Evolutionary conservation across 352 stramenopile genomes (phyloP).

Genomic region (Globisporangium megalacanthum): DNA sequence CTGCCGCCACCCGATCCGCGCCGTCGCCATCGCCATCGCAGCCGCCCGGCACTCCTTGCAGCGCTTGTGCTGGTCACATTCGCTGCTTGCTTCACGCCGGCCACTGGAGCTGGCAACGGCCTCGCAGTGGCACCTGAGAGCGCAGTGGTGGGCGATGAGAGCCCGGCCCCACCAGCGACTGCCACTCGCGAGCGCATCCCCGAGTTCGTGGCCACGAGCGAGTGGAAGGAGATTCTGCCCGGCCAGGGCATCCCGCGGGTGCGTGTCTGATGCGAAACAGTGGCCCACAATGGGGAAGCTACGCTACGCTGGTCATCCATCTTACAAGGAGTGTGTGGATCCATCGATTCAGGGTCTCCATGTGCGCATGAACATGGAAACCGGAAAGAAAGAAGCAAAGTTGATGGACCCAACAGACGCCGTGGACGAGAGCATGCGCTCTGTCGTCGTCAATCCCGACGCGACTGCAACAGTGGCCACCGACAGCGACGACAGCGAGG

Average conservation of each 20-base stretch:
- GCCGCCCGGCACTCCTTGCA: slow-evolving; percentile 1
- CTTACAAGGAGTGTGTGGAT: not conserved
- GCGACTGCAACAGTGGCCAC: slow-evolving; percentile 52
- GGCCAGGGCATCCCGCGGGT: slow-evolving; percentile 59
- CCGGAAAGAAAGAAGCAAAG: slow-evolving; percentile 81
- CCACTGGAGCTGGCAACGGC: not conserved
- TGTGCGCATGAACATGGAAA: slow-evolving; percentile 77
- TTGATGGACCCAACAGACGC: slow-evolving; percentile 43
- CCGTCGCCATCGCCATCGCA: not conserved
- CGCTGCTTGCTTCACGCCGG: not conserved
- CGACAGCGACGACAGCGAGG: slow-evolving; percentile 28
- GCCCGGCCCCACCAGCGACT: slow-evolving; percentile 2
- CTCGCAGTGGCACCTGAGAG: slow-evolving; percentile 8
- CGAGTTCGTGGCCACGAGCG: slow-evolving; percentile 56
- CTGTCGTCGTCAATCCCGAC: slow-evolving; percentile 29
- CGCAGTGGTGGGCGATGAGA: slow-evolving; percentile 3
- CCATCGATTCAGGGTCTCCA: slow-evolving; percentile 59
- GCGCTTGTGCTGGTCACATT: slow-evolving; percentile 5
- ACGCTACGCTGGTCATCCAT: not conserved
- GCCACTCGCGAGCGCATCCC: slow-evolving; percentile 16
- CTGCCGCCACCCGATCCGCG: not conserved
- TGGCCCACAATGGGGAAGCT: not conserved
- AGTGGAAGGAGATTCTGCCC: slow-evolving; percentile 56
- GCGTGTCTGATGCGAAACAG: slow-evolving; percentile 4
- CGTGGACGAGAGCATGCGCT: slow-evolving; percentile 27